These are phyloP conservation scores for Mortierella sp. DNA, from an alignment of 371 early-diverging fungal genomes.

Conservation along the genomic window DNA sequence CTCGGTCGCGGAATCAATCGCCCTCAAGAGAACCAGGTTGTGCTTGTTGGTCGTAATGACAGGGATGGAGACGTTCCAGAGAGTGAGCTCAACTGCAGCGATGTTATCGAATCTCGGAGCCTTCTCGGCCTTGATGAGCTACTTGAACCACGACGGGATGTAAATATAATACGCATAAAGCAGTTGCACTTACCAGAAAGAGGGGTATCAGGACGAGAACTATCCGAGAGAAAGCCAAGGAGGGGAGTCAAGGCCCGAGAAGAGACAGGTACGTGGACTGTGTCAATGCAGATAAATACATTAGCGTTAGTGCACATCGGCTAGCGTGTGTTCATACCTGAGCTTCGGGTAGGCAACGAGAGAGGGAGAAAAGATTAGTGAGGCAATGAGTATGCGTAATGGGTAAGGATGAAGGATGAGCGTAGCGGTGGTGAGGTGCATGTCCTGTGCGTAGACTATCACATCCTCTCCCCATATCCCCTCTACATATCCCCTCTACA, in stretches of 20 bases:
- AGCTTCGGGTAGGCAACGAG: no score
- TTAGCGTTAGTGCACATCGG: conserved; percentile 1
- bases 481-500: no score
- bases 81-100: conserved; percentile 9
- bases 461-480: no score
- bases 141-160: background rate
- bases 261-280: conserved; percentile 16
- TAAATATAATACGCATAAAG: background rate
- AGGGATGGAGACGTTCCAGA: conserved; percentile 31
- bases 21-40: background rate
- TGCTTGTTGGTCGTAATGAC: background rate
- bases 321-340: no score
- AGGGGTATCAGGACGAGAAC: conserved; percentile 11
- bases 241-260: conserved; percentile 11
- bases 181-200: conserved; percentile 13
- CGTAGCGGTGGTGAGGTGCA: no score
- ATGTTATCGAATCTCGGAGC: background rate
- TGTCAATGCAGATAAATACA: background rate
- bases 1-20: background rate
- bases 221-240: conserved; percentile 12
- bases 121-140: conserved; percentile 14
- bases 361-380: no score
- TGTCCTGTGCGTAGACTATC: no score
- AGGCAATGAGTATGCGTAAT: no score
- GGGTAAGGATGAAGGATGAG: no score